These are phyloP conservation scores for Penicillium simplicissimum DNA, from an alignment of 495 filamentous ascomycete species.

Conservation along the genomic window DNA sequence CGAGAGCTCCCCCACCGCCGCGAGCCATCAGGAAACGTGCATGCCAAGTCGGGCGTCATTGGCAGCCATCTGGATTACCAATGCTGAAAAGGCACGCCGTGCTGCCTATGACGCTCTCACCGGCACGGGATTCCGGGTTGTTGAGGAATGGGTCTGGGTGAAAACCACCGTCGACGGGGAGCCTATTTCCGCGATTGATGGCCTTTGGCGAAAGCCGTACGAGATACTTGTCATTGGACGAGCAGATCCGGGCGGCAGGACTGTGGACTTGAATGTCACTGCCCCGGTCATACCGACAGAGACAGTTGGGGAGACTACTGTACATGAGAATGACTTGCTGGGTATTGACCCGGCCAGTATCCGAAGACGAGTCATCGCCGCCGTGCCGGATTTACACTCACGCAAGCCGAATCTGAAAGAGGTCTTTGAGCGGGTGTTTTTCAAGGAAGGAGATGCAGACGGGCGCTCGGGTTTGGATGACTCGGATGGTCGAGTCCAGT, in stretches of 20 bases:
- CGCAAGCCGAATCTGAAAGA: slow-evolving; percentile 75
- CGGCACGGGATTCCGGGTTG: slow-evolving; percentile 61
- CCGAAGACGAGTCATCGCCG: slow-evolving; percentile 63
- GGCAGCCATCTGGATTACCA: slow-evolving; percentile 85
- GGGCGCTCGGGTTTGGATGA: not conserved
- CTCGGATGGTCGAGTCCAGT: slow-evolving; percentile 5
- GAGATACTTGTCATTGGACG: slow-evolving; percentile 76
- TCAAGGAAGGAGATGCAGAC: slow-evolving; percentile 4
- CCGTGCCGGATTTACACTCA: slow-evolving; percentile 89
- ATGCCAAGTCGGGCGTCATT: slow-evolving; percentile 25
- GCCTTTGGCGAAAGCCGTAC: slow-evolving; percentile 80
- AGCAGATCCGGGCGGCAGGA: slow-evolving; percentile 9
- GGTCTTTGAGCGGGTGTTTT: slow-evolving; percentile 54
- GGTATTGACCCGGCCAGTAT: slow-evolving; percentile 23
- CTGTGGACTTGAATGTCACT: not conserved
- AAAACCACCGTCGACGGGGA: slow-evolving; percentile 75
- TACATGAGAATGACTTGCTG: slow-evolving; percentile 7
- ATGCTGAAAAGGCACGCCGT: slow-evolving; percentile 61
- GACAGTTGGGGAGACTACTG: not conserved
- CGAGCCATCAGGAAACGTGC: not conserved
- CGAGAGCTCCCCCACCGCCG: not conserved
- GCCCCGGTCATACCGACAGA: not conserved
- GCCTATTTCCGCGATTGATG: slow-evolving; percentile 67
- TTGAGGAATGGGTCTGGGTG: slow-evolving; percentile 91
- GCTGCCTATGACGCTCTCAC: slow-evolving; percentile 61